Evolutionary conservation across 768 basidiomycete genomes (phyloP).

Genomic region (Suillus subalutaceus): DNA sequence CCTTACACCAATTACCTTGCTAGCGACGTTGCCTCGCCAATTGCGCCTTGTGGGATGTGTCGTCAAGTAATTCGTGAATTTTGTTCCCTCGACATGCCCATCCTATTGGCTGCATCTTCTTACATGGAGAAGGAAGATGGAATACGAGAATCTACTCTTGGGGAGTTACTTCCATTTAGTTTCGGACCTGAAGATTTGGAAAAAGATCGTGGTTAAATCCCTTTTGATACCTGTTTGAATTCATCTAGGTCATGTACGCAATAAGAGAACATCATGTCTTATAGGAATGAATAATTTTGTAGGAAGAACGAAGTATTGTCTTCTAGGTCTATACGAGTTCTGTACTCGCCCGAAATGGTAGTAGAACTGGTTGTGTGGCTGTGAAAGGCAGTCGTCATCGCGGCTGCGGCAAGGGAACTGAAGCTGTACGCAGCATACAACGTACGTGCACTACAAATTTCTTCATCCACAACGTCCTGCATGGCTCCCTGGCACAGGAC

Average conservation of each 20-base stretch:
- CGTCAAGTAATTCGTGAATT: conserved; percentile 92
- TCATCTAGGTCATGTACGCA: not conserved
- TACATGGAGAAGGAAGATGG: conserved; percentile 49
- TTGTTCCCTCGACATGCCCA: conserved; percentile 71
- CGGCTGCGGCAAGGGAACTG: not conserved
- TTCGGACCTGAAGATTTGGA: conserved; percentile 89
- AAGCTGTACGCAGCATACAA: not conserved
- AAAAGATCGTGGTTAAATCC: conserved; percentile 1
- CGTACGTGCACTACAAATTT: conserved; percentile 1
- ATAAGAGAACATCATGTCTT: not conserved
- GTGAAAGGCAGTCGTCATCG: not conserved
- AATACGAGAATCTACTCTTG: conserved; percentile 67
- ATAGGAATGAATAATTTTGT: not conserved
- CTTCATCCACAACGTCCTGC: conserved; percentile 17
- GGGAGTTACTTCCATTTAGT: conserved; percentile 77
- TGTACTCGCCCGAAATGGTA: not conserved
- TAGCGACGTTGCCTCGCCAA: conserved; percentile 68
- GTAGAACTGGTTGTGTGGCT: not conserved
- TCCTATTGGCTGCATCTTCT: conserved; percentile 69
- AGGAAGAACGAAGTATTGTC: not conserved
- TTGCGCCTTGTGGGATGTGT: conserved; percentile 93
- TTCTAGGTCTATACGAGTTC: too few relatives aligned
- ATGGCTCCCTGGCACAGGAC: conserved; percentile 34
- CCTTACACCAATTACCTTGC: not conserved
- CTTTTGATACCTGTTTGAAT: not conserved